Base-by-base conservation (phyloP, 169 alveolate species). In the Eimeria brunetti region DNA sequence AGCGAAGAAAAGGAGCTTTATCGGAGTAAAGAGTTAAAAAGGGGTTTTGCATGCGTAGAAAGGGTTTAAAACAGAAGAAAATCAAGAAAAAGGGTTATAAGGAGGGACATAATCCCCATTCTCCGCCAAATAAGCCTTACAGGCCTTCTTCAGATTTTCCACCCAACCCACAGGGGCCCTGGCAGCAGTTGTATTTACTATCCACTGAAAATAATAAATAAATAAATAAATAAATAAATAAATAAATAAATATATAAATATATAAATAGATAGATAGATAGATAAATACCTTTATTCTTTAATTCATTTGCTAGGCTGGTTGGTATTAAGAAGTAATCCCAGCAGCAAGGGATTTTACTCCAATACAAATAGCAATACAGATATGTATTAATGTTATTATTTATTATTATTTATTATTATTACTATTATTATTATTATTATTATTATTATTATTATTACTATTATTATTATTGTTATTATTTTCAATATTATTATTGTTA, bases 101-200 rank as follows among this genome's bases (percentile, higher is more conserved):
- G 88, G 80, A 3, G 91, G 90, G 49, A 90, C 95, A n/a, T 36
- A 44, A 36, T 76, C 46, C 69, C 90, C 90, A 83, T 89, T 76
- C 33, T 89, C 67, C 80, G 71, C 75, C 86, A 92, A 80, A 89
- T 80, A 73, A 12, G 85, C 78, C 64, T 3, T 33, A 76, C 96
- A 92, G 5, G 94, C 96, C 73, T 94, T 88, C 88, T 46, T n/a
- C 73, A 94, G 80, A 49, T 30, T 85, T 11, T 94, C 96, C 22
- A 85, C 90, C 96, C 96, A 94, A n/a, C 86, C 88, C 53, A 85
- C 90, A 49, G 96, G 96, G 8, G 94, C 94, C 36, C 94, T 78
- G 22, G 94, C 96, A 12, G 95, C 90, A n/a, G 92, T 80, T 18
- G 96, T 67, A 33, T 88, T 94, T 56, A 94, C 90, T 5, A 85